These are phyloP conservation scores for Prototheca stagnorum DNA, from an alignment of 163 green algal genomes.

Conservation along the genomic window DNA sequence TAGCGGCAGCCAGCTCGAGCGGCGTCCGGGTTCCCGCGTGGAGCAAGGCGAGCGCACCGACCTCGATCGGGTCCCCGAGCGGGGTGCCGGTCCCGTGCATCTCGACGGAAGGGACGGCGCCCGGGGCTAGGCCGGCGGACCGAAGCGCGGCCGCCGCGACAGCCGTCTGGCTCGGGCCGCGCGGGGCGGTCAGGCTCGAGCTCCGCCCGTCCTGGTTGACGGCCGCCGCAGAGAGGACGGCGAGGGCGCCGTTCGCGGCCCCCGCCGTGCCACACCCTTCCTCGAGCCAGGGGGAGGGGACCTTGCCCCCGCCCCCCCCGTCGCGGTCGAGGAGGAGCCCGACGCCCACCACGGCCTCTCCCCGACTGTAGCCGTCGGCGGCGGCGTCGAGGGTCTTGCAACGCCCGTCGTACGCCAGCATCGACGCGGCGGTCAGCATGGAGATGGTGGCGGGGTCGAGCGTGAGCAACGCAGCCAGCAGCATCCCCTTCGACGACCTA, in stretches of 20 bases:
- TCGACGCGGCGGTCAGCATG: slow-evolving; percentile 29
- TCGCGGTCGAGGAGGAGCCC: slow-evolving; percentile 20
- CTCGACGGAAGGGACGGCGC: not conserved
- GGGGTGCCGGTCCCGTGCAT: slow-evolving; percentile 51
- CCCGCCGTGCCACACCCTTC: no score
- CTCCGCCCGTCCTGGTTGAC: slow-evolving; percentile 71
- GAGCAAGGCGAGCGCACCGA: slow-evolving; percentile 24
- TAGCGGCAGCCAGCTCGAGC: slow-evolving; percentile 41
- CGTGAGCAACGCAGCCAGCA: no score
- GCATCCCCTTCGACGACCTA: no score
- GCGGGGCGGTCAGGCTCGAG: no score
- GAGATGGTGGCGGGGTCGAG: no score
- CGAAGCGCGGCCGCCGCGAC: slow-evolving; percentile 29
- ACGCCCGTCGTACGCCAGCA: slow-evolving; percentile 24
- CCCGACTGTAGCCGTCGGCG: slow-evolving; percentile 40
- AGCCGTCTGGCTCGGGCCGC: slow-evolving; percentile 47
- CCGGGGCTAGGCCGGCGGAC: slow-evolving; percentile 14
- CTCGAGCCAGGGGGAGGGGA: no score
- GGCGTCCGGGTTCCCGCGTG: slow-evolving; percentile 1
- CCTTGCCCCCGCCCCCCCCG: no score
- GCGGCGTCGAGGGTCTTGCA: slow-evolving; percentile 37
- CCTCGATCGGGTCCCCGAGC: slow-evolving; percentile 68
- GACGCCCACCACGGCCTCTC: slow-evolving; percentile 24
- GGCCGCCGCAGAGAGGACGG: no score
- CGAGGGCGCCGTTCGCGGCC: no score